These are phyloP conservation scores for Colletotrichum kahawae DNA, from an alignment of 2,329 filamentous ascomycete species.

Conservation along the genomic window DNA sequence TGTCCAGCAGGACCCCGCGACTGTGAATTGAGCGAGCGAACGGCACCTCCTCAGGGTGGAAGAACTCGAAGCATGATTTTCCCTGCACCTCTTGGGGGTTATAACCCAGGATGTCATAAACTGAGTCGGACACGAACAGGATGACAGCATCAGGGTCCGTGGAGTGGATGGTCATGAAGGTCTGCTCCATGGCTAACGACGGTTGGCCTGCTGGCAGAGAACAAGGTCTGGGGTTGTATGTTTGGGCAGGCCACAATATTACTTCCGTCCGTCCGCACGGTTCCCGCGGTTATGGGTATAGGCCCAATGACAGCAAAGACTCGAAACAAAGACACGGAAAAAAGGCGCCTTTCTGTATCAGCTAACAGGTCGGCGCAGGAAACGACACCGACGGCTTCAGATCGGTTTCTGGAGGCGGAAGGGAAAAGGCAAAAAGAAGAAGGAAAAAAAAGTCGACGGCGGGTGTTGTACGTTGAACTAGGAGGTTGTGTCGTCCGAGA, in stretches of 20 bases:
- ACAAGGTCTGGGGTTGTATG: conserved; percentile 1
- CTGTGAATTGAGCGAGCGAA: conserved; percentile 76
- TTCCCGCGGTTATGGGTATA: neutral
- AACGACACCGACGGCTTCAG: neutral
- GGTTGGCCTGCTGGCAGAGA: neutral
- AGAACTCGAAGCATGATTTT: conserved; percentile 83
- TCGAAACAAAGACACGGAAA: neutral
- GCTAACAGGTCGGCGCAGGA: neutral
- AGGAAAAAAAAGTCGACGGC: neutral
- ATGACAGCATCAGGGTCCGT: conserved; percentile 82
- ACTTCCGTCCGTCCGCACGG: neutral
- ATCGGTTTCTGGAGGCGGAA: neutral
- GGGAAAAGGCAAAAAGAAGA: neutral
- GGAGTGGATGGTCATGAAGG: conserved; percentile 85
- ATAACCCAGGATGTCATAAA: conserved; percentile 83
- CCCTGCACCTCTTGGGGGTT: conserved; percentile 76
- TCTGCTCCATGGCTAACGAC: conserved; percentile 71
- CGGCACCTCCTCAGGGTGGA: conserved; percentile 81
- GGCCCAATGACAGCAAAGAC: neutral
- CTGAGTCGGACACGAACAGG: conserved; percentile 83
- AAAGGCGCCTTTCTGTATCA: neutral
- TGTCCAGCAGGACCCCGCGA: conserved; percentile 78
- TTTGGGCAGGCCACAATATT: neutral
- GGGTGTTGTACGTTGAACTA: neutral
- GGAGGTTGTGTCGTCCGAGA: neutral